phyloP scores from a whole-genome alignment of 176 grass and related monocot species.

The Calamus simplicifolius region DNA sequence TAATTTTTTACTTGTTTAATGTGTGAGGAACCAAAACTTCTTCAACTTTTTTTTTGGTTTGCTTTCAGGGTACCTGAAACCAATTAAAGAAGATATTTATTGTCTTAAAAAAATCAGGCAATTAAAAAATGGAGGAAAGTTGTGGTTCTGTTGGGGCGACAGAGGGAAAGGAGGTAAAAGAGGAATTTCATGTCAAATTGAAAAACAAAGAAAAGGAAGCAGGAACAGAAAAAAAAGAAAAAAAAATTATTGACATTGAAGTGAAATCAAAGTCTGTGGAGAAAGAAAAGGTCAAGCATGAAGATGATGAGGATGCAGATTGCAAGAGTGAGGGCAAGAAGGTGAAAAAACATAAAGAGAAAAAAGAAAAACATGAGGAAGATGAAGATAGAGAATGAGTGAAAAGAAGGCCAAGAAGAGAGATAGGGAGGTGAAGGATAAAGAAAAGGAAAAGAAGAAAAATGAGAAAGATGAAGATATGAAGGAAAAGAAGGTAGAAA shows the following conservation, averaged over 20 bases:
- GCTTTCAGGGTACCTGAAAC: too few relatives aligned
- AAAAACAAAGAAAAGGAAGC: conserved; percentile 45
- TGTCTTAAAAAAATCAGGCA: neutral
- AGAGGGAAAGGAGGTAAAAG: conserved; percentile 23
- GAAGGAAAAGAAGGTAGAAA: neutral
- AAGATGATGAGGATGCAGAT: conserved; percentile 1
- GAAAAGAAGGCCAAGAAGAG: conserved; percentile 2
- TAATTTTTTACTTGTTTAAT: too few relatives aligned
- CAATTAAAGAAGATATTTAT: too few relatives aligned
- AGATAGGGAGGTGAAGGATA: neutral
- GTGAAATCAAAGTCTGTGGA: conserved; percentile 36
- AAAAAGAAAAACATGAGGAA: neutral
- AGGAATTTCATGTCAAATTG: conserved; percentile 57
- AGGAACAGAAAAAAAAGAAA: conserved; percentile 20
- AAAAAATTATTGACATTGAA: conserved; percentile 47
- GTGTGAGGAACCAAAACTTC: too few relatives aligned
- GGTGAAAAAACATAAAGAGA: conserved; percentile 15
- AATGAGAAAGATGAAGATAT: neutral
- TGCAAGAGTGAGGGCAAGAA: conserved; percentile 9
- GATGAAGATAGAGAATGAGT: neutral
- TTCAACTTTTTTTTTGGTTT: too few relatives aligned
- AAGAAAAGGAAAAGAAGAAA: neutral
- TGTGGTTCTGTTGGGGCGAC: conserved; percentile 6
- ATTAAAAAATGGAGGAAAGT: conserved; percentile 34
- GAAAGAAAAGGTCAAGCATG: conserved; percentile 40